Percentiles rank a stretch among this genome's conserved stretches.
Evolutionary conservation across 148 eudicot genomes (phyloP).

Genomic region (Arbutus unedo): DNA sequence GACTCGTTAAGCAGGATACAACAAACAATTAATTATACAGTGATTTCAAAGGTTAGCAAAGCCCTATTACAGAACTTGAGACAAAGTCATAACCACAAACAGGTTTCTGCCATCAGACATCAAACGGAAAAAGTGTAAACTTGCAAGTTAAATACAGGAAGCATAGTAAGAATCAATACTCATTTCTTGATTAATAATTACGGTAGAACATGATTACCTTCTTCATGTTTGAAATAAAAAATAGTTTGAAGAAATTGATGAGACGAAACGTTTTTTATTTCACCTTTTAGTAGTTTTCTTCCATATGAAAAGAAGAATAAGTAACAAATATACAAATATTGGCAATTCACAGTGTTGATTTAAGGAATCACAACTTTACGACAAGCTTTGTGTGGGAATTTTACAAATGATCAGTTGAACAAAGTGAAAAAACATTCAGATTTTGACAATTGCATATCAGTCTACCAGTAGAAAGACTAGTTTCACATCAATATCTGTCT

Average conservation of each 20-base stretch:
- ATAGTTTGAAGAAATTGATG: neutral
- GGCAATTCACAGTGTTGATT: neutral
- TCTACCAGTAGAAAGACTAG: neutral
- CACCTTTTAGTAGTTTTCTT: neutral
- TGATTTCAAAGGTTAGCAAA: neutral
- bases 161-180: neutral
- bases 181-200: conserved; percentile 1
- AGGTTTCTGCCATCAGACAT: neutral
- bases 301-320: neutral
- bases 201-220: neutral
- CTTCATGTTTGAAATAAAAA: neutral
- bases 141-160: neutral
- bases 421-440: neutral
- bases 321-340: neutral
- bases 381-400: neutral
- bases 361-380: neutral
- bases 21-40: neutral
- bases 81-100: neutral
- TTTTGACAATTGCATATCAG: neutral
- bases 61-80: neutral
- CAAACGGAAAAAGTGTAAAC: neutral
- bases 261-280: neutral
- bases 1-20: neutral
- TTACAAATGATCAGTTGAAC: neutral
- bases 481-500: neutral